These are phyloP conservation scores for Misopates orontium DNA, from an alignment of 257 asterid species.

Conservation along the genomic window DNA sequence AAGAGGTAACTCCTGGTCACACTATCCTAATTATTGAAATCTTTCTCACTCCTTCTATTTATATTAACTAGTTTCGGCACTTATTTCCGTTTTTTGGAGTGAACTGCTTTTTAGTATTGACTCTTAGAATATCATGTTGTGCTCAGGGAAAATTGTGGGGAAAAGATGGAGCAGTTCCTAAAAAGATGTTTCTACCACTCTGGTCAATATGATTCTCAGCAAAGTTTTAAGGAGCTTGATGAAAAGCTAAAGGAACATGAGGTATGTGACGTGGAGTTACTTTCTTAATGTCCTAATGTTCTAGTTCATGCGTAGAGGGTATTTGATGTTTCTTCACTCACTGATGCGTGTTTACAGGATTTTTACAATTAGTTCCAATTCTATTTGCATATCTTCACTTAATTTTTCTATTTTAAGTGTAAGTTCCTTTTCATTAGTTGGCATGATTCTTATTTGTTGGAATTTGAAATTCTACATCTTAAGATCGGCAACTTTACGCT, in stretches of 20 bases:
- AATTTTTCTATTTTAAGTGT: neutral
- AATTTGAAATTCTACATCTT: neutral
- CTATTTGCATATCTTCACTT: neutral
- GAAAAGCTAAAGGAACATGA: slow-evolving; percentile 79
- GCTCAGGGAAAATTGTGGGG: slow-evolving; percentile 85
- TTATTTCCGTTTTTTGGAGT: slow-evolving; percentile 6
- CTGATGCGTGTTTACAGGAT: slow-evolving; percentile 13
- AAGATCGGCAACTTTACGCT: neutral
- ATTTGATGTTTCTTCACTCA: slow-evolving; percentile 1
- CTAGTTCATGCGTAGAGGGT: neutral
- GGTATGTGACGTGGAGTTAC: slow-evolving; percentile 43
- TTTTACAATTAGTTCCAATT: neutral
- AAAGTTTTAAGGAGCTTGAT: slow-evolving; percentile 73
- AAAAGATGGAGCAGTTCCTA: slow-evolving; percentile 90
- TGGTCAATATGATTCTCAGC: slow-evolving; percentile 82
- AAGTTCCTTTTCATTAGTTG: neutral
- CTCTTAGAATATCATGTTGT: slow-evolving; percentile 20
- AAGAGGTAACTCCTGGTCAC: slow-evolving; percentile 50
- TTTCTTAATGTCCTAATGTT: slow-evolving; percentile 2
- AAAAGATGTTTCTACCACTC: slow-evolving; percentile 85
- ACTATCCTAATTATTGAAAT: slow-evolving; percentile 1
- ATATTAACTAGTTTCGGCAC: neutral
- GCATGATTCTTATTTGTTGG: neutral
- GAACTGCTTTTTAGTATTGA: neutral
- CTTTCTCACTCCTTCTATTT: neutral